Conservation (phyloP, 495 filamentous ascomycete genomes). For the Pyronema domesticum region DNA sequence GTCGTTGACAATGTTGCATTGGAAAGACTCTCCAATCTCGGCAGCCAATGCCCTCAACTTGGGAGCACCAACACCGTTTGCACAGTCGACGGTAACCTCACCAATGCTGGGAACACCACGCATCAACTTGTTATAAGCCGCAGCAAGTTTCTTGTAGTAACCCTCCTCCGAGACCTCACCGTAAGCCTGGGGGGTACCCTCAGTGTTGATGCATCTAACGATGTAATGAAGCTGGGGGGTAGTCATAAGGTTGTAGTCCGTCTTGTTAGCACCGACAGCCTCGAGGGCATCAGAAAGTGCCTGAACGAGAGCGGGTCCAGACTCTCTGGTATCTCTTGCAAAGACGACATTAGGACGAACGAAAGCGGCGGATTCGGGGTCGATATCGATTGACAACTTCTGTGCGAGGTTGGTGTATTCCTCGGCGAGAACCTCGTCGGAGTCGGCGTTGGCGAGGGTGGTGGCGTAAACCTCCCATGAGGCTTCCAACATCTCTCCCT, state of each 20-base stretch:
- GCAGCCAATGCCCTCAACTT: conserved; percentile 80
- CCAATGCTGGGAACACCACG: conserved; percentile 48
- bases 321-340: conserved; percentile 83
- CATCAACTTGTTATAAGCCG: conserved; percentile 66
- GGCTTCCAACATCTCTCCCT: conserved; percentile 91
- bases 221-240: conserved; percentile 95
- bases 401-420: conserved; percentile 55
- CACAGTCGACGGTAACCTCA: conserved; percentile 72
- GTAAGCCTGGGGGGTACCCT: conserved; percentile 44
- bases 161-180: conserved; percentile 75
- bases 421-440: conserved; percentile 52
- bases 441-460: conserved; percentile 61
- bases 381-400: background rate
- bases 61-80: conserved; percentile 89
- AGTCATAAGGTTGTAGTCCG: conserved; percentile 73
- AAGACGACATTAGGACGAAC: conserved; percentile 61
- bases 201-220: conserved; percentile 83
- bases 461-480: conserved; percentile 87
- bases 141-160: conserved; percentile 81
- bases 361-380: no score
- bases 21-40: conserved; percentile 51
- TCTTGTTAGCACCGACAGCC: conserved; percentile 50
- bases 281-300: conserved; percentile 62
- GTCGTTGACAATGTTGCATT: conserved; percentile 81
- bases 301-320: conserved; percentile 61